These are phyloP conservation scores for Epichloe gansuensis DNA, from an alignment of 2,329 filamentous ascomycete species.

Conservation along the genomic window DNA sequence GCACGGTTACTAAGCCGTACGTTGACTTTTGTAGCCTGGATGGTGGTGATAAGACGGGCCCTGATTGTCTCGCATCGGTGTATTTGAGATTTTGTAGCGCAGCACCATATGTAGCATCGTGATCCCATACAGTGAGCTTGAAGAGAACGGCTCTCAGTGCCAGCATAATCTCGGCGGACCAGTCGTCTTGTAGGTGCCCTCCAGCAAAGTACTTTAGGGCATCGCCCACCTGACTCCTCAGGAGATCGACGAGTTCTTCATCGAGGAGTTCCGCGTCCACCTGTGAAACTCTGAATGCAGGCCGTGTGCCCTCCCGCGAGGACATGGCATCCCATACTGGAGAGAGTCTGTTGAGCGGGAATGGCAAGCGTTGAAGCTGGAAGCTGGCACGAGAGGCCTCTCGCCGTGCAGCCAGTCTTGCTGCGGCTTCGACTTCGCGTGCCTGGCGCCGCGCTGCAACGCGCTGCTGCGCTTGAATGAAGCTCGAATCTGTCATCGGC, in stretches of 20 bases:
- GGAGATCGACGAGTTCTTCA: slow-evolving; percentile 75
- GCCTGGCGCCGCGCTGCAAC: slow-evolving; percentile 68
- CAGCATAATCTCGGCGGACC: slow-evolving; percentile 73
- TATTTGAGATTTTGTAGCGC: slow-evolving; percentile 84
- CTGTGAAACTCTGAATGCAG: slow-evolving; percentile 86
- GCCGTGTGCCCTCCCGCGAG: slow-evolving; percentile 64
- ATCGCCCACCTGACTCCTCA: slow-evolving; percentile 77
- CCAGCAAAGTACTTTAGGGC: slow-evolving; percentile 77
- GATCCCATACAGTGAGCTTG: slow-evolving; percentile 94
- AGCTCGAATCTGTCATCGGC: slow-evolving; percentile 47
- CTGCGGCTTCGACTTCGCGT: slow-evolving; percentile 53
- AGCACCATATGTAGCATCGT: slow-evolving; percentile 89
- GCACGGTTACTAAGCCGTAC: slow-evolving; percentile 76
- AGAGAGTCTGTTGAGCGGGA: slow-evolving; percentile 49
- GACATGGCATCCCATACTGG: slow-evolving; percentile 56
- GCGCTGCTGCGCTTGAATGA: slow-evolving; percentile 80
- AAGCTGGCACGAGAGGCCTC: slow-evolving; percentile 41
- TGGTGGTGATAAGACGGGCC: slow-evolving; percentile 52
- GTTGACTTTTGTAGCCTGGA: slow-evolving; percentile 71
- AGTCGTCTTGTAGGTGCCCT: slow-evolving; percentile 66
- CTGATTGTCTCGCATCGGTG: slow-evolving; percentile 61
- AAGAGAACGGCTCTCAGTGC: slow-evolving; percentile 68
- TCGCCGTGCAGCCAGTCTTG: slow-evolving; percentile 36
- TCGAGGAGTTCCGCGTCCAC: slow-evolving; percentile 92
- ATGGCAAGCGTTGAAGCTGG: slow-evolving; percentile 44